Base-by-base conservation (phyloP, 768 basidiomycete genomes). In the Mycena metata region DNA sequence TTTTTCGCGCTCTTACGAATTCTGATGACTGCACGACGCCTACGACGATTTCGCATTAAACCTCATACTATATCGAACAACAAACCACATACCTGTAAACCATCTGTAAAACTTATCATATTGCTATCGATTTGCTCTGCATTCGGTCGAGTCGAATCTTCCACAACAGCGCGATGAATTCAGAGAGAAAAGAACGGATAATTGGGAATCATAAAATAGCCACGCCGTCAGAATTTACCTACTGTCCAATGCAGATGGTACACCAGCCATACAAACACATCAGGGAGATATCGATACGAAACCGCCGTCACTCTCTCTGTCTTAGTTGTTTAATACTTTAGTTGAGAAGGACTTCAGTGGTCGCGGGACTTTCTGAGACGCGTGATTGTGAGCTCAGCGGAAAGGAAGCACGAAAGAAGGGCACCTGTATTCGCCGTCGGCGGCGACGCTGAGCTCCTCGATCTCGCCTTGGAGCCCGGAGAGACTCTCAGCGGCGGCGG, bases 401-500 rank as follows among this genome's bases (percentile, higher is more conserved):
- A 30, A 21, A 66, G 30, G 19, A 46, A 36, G 43, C 54, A 17
- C 39, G 54, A 17, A 64, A 49, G 12, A 47, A 59, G n/a, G 10
- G 33, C 69, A 95, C 91, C 96, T 92, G 84, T 97, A 98, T 77
- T 96, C 95, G 65, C 94, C 95, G 80, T 98, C 96, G 0, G 96
- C 96, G 51, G 95, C 94, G 39, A 96, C 92, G 66, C 90, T 91
- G 72, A 97, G 86, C 73, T 98, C 96, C 71, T 98, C 96, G 54
- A 98, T 92, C 78, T 98, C 95, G 55, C 93, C 94, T 78, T 96
- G 95, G 51, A 94, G 87, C 50, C 86, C 83, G n/a, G 88, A 89
- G 46, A 96, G 86, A 0, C 93, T 86, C 76, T 96, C 95, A 1
- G 94, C 94, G 4, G 92, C 92, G 49, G 87, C 75, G 23, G 91